Conservation (phyloP, 1,139 yeast genomes). For the Meyerozyma athensensis region DNA sequence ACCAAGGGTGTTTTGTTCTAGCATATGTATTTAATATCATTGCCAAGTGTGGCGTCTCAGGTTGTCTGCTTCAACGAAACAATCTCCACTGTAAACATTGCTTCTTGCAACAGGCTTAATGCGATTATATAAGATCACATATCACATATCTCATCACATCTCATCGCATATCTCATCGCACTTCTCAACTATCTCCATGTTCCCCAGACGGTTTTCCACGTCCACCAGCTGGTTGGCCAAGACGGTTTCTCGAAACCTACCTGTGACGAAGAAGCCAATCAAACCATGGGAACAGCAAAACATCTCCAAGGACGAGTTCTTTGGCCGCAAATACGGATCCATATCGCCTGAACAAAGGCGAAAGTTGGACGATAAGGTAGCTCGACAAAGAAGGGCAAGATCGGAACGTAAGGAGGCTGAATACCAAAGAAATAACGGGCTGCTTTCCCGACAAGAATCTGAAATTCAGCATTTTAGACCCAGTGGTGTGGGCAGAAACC, state of each 20-base stretch:
- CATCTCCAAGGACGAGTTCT: conserved; percentile 39
- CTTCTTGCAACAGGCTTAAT: too few relatives aligned
- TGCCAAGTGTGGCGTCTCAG: too few relatives aligned
- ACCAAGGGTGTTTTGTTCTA: conserved; percentile 88
- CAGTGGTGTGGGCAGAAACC: conserved; percentile 19
- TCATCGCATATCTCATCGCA: not conserved
- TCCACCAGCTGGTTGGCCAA: not conserved
- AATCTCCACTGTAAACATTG: too few relatives aligned
- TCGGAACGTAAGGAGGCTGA: conserved; percentile 10
- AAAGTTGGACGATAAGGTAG: conserved; percentile 31
- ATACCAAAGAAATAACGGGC: not conserved
- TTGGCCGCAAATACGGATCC: conserved; percentile 34
- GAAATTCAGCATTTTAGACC: not conserved
- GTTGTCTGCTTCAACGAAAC: not conserved
- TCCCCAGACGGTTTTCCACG: not conserved
- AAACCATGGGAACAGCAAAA: conserved; percentile 39
- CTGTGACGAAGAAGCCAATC: conserved; percentile 11
- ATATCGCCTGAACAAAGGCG: conserved; percentile 26
- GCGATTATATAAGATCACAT: too few relatives aligned
- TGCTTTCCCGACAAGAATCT: not conserved
- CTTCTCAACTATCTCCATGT: not conserved
- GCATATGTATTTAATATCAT: too few relatives aligned
- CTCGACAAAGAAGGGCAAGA: conserved; percentile 26
- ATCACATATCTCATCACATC: not conserved
- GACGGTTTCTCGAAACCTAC: conserved; percentile 11